These are phyloP conservation scores for Fomitopsis schrenkii DNA, from an alignment of 1,284 basidiomycete genomes.

Conservation along the genomic window DNA sequence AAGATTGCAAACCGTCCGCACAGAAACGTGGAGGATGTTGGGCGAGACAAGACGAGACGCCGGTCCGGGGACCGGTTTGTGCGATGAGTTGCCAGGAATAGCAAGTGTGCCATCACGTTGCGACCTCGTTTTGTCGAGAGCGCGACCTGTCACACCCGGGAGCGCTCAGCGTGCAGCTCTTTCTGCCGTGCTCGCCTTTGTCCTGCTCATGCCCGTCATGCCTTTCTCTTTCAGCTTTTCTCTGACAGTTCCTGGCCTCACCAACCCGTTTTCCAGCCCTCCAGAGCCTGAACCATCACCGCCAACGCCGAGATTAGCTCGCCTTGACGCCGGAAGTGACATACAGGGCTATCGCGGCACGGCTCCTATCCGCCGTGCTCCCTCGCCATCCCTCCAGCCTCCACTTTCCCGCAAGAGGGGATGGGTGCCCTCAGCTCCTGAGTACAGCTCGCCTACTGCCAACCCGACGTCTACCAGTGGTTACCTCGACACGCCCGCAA, in stretches of 20 bases:
- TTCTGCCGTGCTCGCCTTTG: conserved; percentile 1
- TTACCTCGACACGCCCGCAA: conserved; percentile 62
- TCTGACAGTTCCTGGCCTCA: conserved; percentile 53
- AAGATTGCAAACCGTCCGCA: too few species aligned
- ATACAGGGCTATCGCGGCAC: conserved; percentile 8
- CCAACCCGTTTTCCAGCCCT: conserved; percentile 54
- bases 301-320: conserved; percentile 15
- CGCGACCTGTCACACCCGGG: not conserved
- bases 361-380: conserved; percentile 18
- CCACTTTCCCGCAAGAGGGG: conserved; percentile 57
- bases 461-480: conserved; percentile 51
- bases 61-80: too few species aligned
- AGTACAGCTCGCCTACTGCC: conserved; percentile 48
- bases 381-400: conserved; percentile 23
- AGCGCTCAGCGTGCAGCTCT: not conserved
- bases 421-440: conserved; percentile 60
- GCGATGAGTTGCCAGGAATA: too few species aligned
- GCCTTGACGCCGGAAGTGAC: conserved; percentile 3
- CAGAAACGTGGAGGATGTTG: too few species aligned
- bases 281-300: conserved; percentile 22
- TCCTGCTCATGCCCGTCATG: conserved; percentile 28
- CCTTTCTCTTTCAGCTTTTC: conserved; percentile 66
- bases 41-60: too few species aligned
- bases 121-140: conserved; percentile 1
- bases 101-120: not conserved